Evolutionary conservation across 2,329 filamentous ascomycete species (phyloP).

Genomic region (Clarireedia homoeocarpa): DNA sequence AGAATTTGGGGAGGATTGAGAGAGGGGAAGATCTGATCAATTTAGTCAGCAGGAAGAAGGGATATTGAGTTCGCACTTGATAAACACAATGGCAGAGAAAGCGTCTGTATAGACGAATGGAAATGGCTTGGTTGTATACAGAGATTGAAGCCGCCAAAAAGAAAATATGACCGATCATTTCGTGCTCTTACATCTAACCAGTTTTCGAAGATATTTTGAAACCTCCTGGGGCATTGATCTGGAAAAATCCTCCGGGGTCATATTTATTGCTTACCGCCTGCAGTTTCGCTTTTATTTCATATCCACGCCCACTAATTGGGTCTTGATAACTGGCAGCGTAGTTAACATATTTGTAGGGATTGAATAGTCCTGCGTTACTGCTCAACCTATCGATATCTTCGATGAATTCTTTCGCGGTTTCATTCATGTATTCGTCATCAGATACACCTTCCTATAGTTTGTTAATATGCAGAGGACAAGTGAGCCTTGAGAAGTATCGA

Average conservation of each 20-base stretch:
- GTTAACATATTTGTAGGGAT: background rate
- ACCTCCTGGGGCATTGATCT: background rate
- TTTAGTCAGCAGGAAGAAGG: constrained; percentile 49
- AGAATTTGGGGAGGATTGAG: constrained; percentile 46
- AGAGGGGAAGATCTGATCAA: constrained; percentile 52
- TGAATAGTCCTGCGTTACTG: background rate
- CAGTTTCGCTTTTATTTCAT: background rate
- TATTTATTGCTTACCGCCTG: constrained; percentile 2
- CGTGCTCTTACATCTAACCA: too few species aligned
- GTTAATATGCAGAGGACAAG: background rate
- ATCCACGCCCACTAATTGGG: background rate
- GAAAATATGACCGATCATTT: too few species aligned
- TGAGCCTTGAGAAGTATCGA: background rate
- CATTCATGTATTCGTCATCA: background rate
- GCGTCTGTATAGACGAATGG: too few species aligned
- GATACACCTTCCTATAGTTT: background rate
- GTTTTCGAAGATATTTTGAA: background rate
- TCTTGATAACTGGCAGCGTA: background rate
- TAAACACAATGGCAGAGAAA: too few species aligned
- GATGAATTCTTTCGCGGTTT: background rate
- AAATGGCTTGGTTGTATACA: too few species aligned
- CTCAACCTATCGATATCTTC: background rate
- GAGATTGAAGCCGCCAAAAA: too few species aligned
- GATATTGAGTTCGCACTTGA: constrained; percentile 40
- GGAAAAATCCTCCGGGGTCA: constrained; percentile 2